Evolutionary conservation across 176 grass and related monocot species (phyloP).

Genomic region (Aegilops tauschii): DNA sequence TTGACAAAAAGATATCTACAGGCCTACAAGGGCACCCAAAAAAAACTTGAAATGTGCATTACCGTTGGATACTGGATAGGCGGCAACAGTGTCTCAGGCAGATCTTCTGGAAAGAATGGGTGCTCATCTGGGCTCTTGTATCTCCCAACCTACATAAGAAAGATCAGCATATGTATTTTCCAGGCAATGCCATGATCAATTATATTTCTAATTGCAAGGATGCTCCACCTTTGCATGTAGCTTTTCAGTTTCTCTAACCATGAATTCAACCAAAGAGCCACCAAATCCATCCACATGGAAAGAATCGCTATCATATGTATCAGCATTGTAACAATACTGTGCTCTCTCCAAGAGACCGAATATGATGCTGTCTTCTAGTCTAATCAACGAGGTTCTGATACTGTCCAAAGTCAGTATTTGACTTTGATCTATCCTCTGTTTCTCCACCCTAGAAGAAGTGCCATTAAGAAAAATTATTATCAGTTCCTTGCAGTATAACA

Average conservation of each 20-base stretch:
- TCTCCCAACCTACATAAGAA: constrained; percentile 76
- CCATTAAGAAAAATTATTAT: background rate
- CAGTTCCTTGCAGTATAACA: constrained; percentile 11
- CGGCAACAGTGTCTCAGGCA: constrained; percentile 75
- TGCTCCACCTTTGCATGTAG: constrained; percentile 70
- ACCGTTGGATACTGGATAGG: constrained; percentile 86
- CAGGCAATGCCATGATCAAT: background rate
- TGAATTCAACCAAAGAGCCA: constrained; percentile 79
- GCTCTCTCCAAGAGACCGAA: constrained; percentile 90
- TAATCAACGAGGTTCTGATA: constrained; percentile 73
- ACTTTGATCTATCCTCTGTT: constrained; percentile 82
- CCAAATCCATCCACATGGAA: constrained; percentile 75
- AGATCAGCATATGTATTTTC: constrained; percentile 14
- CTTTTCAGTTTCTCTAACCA: constrained; percentile 83
- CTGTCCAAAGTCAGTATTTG: constrained; percentile 72
- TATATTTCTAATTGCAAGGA: background rate
- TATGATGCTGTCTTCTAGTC: constrained; percentile 99
- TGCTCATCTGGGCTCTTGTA: constrained; percentile 98
- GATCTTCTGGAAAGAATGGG: constrained; percentile 81
- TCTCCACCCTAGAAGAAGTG: constrained; percentile 44
- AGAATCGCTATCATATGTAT: constrained; percentile 56
- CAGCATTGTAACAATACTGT: constrained; percentile 78
- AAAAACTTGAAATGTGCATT: constrained; percentile 9
- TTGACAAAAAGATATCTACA: background rate
- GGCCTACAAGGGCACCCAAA: background rate